Evolutionary conservation across 768 basidiomycete genomes (phyloP).

Genomic region (Lactarius tabidus): DNA sequence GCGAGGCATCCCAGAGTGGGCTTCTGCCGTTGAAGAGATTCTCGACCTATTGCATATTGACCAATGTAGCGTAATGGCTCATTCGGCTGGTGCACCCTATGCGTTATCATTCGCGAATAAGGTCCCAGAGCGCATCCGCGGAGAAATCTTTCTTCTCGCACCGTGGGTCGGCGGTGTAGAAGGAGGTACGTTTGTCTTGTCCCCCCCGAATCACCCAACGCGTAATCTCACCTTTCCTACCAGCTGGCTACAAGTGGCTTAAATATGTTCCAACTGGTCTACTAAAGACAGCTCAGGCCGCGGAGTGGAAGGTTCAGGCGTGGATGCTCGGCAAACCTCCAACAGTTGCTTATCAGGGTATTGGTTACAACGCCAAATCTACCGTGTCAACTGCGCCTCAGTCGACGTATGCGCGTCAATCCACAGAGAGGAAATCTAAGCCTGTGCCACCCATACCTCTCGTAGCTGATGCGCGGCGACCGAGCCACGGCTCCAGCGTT

Average conservation of each 20-base stretch:
- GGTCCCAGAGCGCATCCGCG: constrained; percentile 68
- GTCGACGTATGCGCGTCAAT: constrained; percentile 10
- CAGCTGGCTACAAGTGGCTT: constrained; percentile 91
- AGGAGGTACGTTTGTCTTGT: constrained; percentile 55
- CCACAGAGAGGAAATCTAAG: constrained; percentile 18
- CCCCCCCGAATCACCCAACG: constrained; percentile 5
- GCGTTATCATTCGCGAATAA: constrained; percentile 84
- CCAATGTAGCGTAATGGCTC: constrained; percentile 87
- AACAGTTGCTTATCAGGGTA: constrained; percentile 76
- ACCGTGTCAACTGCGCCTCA: constrained; percentile 26
- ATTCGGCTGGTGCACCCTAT: constrained; percentile 94
- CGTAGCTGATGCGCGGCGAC: constrained; percentile 48
- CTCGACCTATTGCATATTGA: constrained; percentile 74
- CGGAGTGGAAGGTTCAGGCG: constrained; percentile 94
- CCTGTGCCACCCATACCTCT: constrained; percentile 27
- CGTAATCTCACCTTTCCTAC: constrained; percentile 13
- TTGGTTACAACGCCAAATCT: constrained; percentile 59
- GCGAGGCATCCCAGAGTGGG: constrained; percentile 87
- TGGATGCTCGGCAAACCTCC: constrained; percentile 98
- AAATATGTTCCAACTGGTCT: constrained; percentile 94
- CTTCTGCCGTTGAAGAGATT: constrained; percentile 84
- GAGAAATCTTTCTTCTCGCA: constrained; percentile 83
- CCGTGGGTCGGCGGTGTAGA: constrained; percentile 96
- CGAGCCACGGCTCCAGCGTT: constrained; percentile 64
- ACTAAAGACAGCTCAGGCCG: constrained; percentile 91